phyloP scores from a whole-genome alignment of 2,329 filamentous ascomycete species.

The Claviceps sp. region DNA sequence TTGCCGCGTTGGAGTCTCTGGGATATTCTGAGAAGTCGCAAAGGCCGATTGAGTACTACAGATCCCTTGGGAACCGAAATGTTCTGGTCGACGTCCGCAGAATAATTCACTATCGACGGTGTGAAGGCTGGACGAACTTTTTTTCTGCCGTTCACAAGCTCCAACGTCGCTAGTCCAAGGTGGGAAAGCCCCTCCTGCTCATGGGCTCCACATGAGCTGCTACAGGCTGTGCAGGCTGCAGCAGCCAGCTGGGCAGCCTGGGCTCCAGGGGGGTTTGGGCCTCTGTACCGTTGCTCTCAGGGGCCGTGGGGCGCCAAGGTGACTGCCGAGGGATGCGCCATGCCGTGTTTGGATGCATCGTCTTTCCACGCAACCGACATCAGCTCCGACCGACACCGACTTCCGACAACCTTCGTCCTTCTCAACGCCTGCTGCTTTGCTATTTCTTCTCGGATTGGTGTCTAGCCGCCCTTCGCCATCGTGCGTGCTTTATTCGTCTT shows the following conservation, averaged over 20 bases:
- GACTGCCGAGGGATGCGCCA: too few species aligned
- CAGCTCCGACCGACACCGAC: neutral
- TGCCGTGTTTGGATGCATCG: neutral
- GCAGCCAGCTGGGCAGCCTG: neutral
- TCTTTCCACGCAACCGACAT: neutral
- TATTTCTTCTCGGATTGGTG: neutral
- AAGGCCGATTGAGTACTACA: neutral
- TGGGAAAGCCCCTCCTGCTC: neutral
- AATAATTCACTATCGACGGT: neutral
- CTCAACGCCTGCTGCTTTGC: neutral
- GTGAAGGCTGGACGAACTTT: constrained; percentile 9
- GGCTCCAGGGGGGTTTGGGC: too few species aligned
- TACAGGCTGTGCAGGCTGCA: neutral
- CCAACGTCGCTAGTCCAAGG: neutral
- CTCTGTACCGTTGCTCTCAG: too few species aligned
- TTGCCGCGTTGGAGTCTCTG: neutral
- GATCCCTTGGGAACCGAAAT: neutral
- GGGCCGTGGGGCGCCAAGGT: too few species aligned
- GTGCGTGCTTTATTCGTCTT: neutral
- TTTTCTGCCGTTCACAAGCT: constrained; percentile 11
- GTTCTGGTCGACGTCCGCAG: neutral
- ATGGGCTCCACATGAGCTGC: neutral
- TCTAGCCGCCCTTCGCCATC: neutral
- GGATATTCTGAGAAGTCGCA: too few species aligned
- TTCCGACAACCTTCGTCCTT: neutral